Evolutionary conservation across 306 rosid genomes (phyloP), one percentile per base, ranked within the genome.

Genomic region (Lathyrus tuberosus): DNA sequence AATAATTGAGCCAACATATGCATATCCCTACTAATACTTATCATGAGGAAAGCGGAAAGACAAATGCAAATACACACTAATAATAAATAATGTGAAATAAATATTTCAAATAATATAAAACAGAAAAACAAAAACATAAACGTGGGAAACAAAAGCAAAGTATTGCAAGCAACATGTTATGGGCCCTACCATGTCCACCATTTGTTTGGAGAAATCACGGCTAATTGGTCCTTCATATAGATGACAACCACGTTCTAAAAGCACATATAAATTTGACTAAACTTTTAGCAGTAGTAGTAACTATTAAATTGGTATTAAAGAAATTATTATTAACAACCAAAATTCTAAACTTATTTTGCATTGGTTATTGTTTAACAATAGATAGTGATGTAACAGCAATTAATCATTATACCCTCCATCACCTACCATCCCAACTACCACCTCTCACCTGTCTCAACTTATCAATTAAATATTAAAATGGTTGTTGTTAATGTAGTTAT

Each of bases 121-220:
- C 11, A 17, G 33, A 53, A 53, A 20, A 22, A 10, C 24, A 1
- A n/a, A 35, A 46, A 13, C 42, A 48, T 8, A 57, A 57, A 68
- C 46, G 10, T 7, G 71, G 67, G 62, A 75, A 75, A 51, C 52
- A 75, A 26, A 35, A 35, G 40, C 40, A 6, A 16, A 58, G 26
- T 18, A 57, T 38, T 68, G 75, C 40, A 38, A 44, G 6, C 18
- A 57, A 13, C 18, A 57, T 28, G 18, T 57, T 51, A 48, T 48
- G 70, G 35, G 3, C 28, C 82, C 80, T 77, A 79, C 57, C 82
- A 69, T 74, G 85, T 51, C 59, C 63, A 80, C 75, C 5, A 35
- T 18, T 54, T 26, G 51, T 60, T 65, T 42, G 78, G 72, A 70
- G 80, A 82, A 82, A 82, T 83, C 60, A 70, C 43, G 76, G 76